Evolutionary conservation across 75 land plant species (phyloP), one percentile per base, ranked within the genome.

Genomic region (Picea sitchensis): DNA sequence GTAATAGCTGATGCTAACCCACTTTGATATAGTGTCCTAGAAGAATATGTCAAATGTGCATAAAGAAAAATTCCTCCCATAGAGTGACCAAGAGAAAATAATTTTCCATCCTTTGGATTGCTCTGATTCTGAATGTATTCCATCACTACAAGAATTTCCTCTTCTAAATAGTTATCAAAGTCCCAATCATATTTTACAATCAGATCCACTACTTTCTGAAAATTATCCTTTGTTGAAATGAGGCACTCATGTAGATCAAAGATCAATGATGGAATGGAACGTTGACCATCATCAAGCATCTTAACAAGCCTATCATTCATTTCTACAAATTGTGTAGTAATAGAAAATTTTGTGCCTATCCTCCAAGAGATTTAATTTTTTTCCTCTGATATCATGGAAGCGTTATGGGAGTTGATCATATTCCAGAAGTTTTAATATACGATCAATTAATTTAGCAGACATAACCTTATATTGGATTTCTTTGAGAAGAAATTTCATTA

Each of bases 181-280:
- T 26, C 26, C 26, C 26, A 26, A 26, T 26, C 26, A 26, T 26
- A 26, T 26, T 26, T 26, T 26, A 26, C 26, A 26, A 26, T 26
- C 77, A 94, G 81, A 54, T 92, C 99, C 73, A 96, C 84, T 62
- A 91, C 90, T 61, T 90, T 92, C n/a, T 92, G 98, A 69, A 92
- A 92, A 78, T 96, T 98, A 71, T 90, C 96, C 60, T 94, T 80
- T 21, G 95, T 94, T 54, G 92, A 83, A 75, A 69, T 82, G 56
- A 96, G 81, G 13, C 94, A 90, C 71, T 89, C 93, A 79, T 87
- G 96, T 82, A 93, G 85, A 73, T 90, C 87, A 86, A 82, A 82
- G 44, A 96, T 80, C 69, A 82, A 91, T 58, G 98, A 92, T 76
- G 99, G 88, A 76, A 96, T 91, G 74, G 98, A 83, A 26, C 80